Evolutionary conservation across 139 green algal genomes (phyloP).

Genomic region (Micromonas commoda): DNA sequence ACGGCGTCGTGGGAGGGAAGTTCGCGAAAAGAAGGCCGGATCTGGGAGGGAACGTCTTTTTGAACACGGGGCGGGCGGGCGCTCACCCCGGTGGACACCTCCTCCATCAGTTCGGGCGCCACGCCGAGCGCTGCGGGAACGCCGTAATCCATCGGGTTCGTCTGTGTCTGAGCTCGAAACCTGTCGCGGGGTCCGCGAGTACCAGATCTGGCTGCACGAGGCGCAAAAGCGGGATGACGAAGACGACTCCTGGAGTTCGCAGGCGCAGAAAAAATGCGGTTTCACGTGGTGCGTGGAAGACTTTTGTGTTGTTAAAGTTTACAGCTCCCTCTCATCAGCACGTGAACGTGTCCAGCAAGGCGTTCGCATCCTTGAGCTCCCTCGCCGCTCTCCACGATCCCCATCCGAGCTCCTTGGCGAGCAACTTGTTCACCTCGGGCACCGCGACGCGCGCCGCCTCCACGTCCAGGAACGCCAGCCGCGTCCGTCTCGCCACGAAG

Average conservation of each 20-base stretch:
- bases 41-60: not conserved
- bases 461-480: slow-evolving; percentile 90
- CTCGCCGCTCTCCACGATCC: slow-evolving; percentile 31
- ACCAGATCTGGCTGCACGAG: no score
- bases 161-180: no score
- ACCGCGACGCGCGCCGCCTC: slow-evolving; percentile 53
- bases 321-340: slow-evolving; percentile 20
- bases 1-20: not conserved
- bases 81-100: not conserved
- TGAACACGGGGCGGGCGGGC: not conserved
- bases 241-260: no score
- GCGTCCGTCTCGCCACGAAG: slow-evolving; percentile 82
- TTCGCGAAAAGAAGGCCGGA: not conserved
- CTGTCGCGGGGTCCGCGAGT: no score
- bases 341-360: slow-evolving; percentile 64
- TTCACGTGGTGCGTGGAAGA: no score
- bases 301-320: no score
- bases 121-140: not conserved
- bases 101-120: not conserved
- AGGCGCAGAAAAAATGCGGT: no score
- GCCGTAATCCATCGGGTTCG: not conserved
- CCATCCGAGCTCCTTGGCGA: slow-evolving; percentile 63
- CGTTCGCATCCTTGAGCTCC: slow-evolving; percentile 47
- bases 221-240: no score
- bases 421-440: slow-evolving; percentile 59